Evolutionary conservation across 805 yeast genomes (phyloP), one percentile per base, ranked within the genome.

Genomic region (Wickerhamiella azyma): DNA sequence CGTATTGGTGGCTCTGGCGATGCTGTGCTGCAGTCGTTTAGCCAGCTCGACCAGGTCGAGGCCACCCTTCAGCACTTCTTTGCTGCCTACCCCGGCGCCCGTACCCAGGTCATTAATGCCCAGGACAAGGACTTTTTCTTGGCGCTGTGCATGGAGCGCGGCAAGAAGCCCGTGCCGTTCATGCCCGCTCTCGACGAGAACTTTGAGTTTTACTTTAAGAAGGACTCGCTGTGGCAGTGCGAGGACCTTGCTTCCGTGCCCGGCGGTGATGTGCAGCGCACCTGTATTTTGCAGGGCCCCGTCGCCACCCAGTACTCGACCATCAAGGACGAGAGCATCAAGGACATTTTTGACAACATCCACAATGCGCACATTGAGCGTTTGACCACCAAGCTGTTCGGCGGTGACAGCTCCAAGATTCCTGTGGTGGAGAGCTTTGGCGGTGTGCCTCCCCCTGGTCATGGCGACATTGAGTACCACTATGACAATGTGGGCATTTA

Each of bases 281-380:
- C 96, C n/a, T 94, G 98, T 82, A 86, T 92, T 55, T 75, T 92
- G 59, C 96, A 86, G 59, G 97, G 98, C 57, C 99, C 99, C 44
- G 97, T 92, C 55, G 94, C 99, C 57, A 96, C 95, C 57, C 86
- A 80, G 67, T 88, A 70, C 71, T 79, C 96, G 57, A 82, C 74
- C 59, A 71, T 73, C 60, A 92, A 84, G 50, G 79, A 92, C 61
- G 96, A 85, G 69, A 97, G 98, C 58, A 84, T 92, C 60, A 79
- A 83, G 66, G 83, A 81, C 39, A 86, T 92, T 56, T 68, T 92
- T 68, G 96, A 89, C 62, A 69, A 74, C 55, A 80, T 92, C 51
- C 96, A 92, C 60, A 77, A 86, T 32, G 96, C 95, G 50, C 96
- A 88, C 67, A 81, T 92, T 61, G 66, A 68, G 48, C 76, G 65